Evolutionary conservation across 352 stramenopile species (phyloP).

Genomic region (Globisporangium orthogonon): DNA sequence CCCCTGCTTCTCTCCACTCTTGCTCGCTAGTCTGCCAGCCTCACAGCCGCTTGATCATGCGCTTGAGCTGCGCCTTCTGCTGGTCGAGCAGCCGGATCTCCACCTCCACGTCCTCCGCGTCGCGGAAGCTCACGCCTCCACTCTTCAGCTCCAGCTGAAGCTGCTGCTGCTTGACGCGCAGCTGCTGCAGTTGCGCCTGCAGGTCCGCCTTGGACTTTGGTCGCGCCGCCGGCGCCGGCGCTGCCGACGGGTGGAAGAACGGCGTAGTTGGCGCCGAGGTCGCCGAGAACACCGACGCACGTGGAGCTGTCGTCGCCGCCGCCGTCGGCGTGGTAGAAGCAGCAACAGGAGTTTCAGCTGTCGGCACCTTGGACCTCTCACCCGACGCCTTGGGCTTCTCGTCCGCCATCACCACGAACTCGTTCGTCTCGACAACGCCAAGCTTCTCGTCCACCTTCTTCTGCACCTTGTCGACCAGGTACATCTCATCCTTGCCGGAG

Average conservation of each 20-base stretch:
- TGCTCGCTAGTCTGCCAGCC: background rate
- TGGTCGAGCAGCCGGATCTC: conserved; percentile 48
- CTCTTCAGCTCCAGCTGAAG: conserved; percentile 18
- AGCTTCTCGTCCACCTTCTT: conserved; percentile 53
- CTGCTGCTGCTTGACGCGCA: conserved; percentile 26
- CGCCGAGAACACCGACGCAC: conserved; percentile 19
- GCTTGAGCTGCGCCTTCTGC: conserved; percentile 49
- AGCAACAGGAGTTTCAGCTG: no score
- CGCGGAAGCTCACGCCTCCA: conserved; percentile 5
- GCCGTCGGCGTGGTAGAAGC: no score
- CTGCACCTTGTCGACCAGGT: conserved; percentile 43
- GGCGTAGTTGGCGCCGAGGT: conserved; percentile 15
- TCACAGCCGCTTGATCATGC: conserved; percentile 37
- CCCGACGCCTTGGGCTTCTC: background rate
- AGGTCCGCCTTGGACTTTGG: conserved; percentile 33
- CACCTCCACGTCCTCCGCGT: conserved; percentile 33
- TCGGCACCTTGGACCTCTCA: no score
- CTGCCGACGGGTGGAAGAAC: conserved; percentile 27
- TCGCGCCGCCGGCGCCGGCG: conserved; percentile 5
- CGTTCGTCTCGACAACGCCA: conserved; percentile 33
- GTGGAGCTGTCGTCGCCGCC: background rate
- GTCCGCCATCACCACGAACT: conserved; percentile 31
- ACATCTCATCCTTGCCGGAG: conserved; percentile 43
- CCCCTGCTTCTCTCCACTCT: background rate
- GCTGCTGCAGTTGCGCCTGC: conserved; percentile 28